These are phyloP conservation scores for Rubia balearica DNA, from an alignment of 305 asterid genomes.

Conservation along the genomic window DNA sequence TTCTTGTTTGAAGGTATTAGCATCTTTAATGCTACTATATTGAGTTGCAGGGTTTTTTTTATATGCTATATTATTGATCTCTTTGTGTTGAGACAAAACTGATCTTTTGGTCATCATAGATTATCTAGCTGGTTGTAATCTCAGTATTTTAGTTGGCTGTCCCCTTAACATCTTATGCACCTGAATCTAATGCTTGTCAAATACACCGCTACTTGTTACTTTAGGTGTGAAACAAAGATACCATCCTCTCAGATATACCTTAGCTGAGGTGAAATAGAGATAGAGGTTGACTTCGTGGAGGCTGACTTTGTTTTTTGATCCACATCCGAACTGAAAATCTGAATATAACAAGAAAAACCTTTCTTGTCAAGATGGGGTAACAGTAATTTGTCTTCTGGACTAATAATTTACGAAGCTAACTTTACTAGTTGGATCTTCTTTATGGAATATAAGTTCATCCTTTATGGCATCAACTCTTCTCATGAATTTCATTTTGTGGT, in stretches of 20 bases:
- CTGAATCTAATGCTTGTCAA: not conserved
- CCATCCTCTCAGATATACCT: not conserved
- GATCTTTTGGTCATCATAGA: not conserved
- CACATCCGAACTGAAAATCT: not conserved
- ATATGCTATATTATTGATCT: not conserved
- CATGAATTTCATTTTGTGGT: slow-evolving; percentile 8
- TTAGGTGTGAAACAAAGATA: not conserved
- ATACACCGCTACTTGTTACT: not conserved
- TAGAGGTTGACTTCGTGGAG: not conserved
- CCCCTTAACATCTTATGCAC: not conserved
- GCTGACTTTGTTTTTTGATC: not conserved
- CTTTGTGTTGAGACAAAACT: not conserved
- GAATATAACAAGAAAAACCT: not conserved
- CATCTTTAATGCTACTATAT: not conserved
- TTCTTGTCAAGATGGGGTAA: not conserved
- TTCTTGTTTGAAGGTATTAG: slow-evolving; percentile 79
- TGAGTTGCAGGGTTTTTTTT: slow-evolving; percentile 1
- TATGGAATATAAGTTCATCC: not conserved
- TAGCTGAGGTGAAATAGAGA: not conserved
- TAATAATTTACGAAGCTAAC: not conserved
- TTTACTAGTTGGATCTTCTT: not conserved
- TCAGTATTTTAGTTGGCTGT: not conserved
- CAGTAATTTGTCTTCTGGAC: not conserved
- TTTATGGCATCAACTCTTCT: not conserved
- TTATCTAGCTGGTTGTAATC: not conserved